Evolutionary conservation across 345 rosid genomes (phyloP), one percentile per base, ranked within the genome.

Genomic region (Diplotaxis tenuifolia): DNA sequence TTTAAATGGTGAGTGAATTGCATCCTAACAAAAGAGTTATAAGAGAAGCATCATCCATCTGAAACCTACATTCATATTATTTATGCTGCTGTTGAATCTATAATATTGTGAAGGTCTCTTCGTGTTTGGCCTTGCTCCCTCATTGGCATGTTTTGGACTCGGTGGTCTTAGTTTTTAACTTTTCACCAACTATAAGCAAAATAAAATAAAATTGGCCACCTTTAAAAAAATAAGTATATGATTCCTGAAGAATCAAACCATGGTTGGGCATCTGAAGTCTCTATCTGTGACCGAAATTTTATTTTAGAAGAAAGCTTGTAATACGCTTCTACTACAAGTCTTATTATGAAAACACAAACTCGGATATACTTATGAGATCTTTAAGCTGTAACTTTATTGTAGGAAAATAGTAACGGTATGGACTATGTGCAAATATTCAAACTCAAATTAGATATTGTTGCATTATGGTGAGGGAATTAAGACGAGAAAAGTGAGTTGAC

Each of bases 81-180:
- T 38, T 7, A 18, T 42, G 14, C 5, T 52, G 7, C 2, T 52
- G n/a, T 9, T 52, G 57, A 20, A 52, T 20, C n/a, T 9, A 52
- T 52, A 11, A 23, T 60, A 40, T 22, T 38, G 53, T 73, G 81
- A 85, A 57, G 84, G 68, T 73, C 75, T 81, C 85, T 84, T 85
- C 49, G 73, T 65, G 59, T 47, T 49, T 11, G 83, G 50, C 59
- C 68, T 66, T 66, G 83, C 79, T 40, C 80, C 84, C 58, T 28
- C 73, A 14, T 42, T 40, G 21, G 76, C 80, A 5, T 40, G 52
- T 4, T 77, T 80, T 67, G 81, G 82, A 22, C 85, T 74, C 36
- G 82, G 87, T n/a, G n/a, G n/a, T n/a, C n/a, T n/a, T n/a, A n/a
- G n/a, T n/a, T n/a, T n/a, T n/a, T n/a, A n/a, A n/a, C n/a, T n/a